Evolutionary conservation across 257 asterid genomes (phyloP), one percentile per base, ranked within the genome.

Genomic region (Lantana camara): DNA sequence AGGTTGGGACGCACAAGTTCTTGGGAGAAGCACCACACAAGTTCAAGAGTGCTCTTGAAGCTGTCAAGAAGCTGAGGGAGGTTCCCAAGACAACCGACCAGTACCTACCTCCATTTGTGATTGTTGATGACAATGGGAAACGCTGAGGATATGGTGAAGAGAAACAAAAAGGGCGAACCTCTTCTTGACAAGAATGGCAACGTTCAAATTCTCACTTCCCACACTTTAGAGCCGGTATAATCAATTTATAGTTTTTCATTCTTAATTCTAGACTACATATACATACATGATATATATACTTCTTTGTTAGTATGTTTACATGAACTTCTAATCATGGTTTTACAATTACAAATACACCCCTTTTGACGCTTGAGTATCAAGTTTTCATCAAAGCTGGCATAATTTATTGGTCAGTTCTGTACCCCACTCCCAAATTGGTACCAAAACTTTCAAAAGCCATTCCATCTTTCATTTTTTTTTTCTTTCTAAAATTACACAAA

Each of bases 1-100:
- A 67, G 95, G 95, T 35, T 87, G 95, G 95, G 95, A 87, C 63
- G 91, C 95, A 20, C 95, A 87, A 72, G 91, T 87, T 54, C 89
- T 82, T 64, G 95, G n/a, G 91, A 40, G 95, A 87, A 74, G 95
- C 95, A 51, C 95, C 91, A 9, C 68, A 84, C 81, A 82, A 84
- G 72, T 87, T 87, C 56, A 84, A 60, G 75, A 79, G 59, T 72
- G 79, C 81, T 0, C 65, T 84, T 47, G 91, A 87, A 71, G 95
- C 91, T 64, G 70, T 87, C 55, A 87, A 87, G 79, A 87, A 68
- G 67, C 78, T 87, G 64, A 80, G 95, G 71, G 79, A 74, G 67
- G 73, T 27, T 41, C 91, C 91, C 9, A 70, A 74, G 0, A 30
- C 83, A 29, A 82, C 15, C 21, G 95, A 87, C 67, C 95, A 87